These are phyloP conservation scores for Apiospora hydei DNA, from an alignment of 2,329 filamentous ascomycete genomes.

Conservation along the genomic window DNA sequence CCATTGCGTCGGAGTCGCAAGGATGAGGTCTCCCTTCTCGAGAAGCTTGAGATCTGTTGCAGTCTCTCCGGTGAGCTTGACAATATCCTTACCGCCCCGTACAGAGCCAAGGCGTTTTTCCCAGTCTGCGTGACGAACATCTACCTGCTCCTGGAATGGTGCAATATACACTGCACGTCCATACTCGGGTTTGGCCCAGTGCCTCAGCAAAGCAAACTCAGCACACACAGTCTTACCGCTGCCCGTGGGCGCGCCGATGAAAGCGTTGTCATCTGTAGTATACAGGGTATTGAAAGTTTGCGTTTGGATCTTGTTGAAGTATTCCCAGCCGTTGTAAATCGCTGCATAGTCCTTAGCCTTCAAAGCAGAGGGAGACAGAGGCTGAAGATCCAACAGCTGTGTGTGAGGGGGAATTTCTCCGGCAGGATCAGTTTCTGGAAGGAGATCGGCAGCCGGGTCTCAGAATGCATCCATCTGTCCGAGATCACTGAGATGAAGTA, in stretches of 20 bases:
- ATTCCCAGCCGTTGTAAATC: conserved; percentile 82
- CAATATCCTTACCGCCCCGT: conserved; percentile 84
- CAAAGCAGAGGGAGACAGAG: conserved; percentile 85
- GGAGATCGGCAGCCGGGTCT: conserved; percentile 90
- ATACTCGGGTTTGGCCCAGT: conserved; percentile 77
- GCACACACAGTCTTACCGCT: conserved; percentile 98
- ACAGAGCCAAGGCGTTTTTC: conserved; percentile 75
- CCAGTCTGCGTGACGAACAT: conserved; percentile 85
- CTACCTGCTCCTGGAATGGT: conserved; percentile 92
- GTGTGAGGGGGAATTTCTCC: conserved; percentile 97
- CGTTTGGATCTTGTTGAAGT: conserved; percentile 98
- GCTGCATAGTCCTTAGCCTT: conserved; percentile 84
- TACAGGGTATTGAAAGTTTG: conserved; percentile 96
- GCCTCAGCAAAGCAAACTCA: conserved; percentile 88
- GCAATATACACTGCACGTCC: conserved; percentile 92
- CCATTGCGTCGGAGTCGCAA: conserved; percentile 95
- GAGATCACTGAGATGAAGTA: conserved; percentile 97
- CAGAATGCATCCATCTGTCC: conserved; percentile 97
- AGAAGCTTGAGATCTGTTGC: conserved; percentile 89
- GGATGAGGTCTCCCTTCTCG: conserved; percentile 84
- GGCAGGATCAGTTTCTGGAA: conserved; percentile 95
- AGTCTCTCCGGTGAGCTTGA: conserved; percentile 93
- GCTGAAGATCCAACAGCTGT: conserved; percentile 88
- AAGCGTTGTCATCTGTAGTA: conserved; percentile 90
- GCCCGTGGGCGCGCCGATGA: conserved; percentile 90